These are phyloP conservation scores for Juncus effusus DNA, from an alignment of 176 grass and related monocot genomes.

Conservation along the genomic window DNA sequence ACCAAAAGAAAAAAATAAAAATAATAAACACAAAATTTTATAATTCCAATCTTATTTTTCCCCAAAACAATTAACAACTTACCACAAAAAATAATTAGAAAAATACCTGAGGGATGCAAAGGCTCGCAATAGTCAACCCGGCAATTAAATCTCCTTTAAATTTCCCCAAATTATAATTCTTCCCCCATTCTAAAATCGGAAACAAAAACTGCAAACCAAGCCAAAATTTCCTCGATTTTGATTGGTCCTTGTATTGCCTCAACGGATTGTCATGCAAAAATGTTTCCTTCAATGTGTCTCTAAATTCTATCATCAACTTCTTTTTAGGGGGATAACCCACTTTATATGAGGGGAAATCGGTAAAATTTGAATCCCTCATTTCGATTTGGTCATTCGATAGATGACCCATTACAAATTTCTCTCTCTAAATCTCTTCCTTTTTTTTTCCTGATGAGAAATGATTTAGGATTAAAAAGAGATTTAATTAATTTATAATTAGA, in stretches of 20 bases:
- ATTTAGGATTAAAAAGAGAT: no score
- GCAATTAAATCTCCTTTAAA: conserved; percentile 88
- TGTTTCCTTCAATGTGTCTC: conserved; percentile 57
- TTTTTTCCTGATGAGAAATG: no score
- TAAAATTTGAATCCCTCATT: no score
- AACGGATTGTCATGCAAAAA: conserved; percentile 79
- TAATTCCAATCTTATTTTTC: no score
- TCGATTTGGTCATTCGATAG: no score
- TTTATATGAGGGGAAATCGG: conserved; percentile 35
- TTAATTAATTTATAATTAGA: no score
- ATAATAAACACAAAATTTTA: no score
- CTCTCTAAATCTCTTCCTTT: no score
- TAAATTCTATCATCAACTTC: conserved; percentile 50
- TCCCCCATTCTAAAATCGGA: conserved; percentile 73
- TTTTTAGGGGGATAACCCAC: conserved; percentile 59
- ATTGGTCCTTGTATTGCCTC: conserved; percentile 55
- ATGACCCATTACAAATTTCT: no score
- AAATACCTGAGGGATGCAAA: conserved; percentile 93
- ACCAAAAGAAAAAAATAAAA: no score
- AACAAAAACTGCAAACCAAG: conserved; percentile 68
- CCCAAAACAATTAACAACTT: no score
- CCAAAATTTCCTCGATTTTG: conserved; percentile 41
- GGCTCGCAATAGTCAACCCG: conserved; percentile 90
- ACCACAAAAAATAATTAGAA: neutral
- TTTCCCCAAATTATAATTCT: conserved; percentile 57